Evolutionary conservation across 2,329 filamentous ascomycete genomes (phyloP).

Genomic region (Pyricularia sp.): DNA sequence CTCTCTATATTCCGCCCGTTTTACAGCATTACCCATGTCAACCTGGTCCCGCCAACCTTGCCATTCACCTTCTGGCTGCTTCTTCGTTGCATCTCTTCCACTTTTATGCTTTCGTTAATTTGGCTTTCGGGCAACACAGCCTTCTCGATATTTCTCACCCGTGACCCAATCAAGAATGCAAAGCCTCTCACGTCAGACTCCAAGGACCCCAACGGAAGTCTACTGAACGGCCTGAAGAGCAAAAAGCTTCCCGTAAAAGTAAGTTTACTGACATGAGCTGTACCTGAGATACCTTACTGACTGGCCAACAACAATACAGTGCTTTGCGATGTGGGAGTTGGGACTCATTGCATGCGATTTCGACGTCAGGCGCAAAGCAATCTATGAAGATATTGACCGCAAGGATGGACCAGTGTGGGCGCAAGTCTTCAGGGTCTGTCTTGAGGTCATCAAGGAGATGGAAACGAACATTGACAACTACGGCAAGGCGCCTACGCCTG

Average conservation of each 20-base stretch:
- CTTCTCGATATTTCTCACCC: constrained; percentile 72
- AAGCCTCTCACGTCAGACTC: constrained; percentile 75
- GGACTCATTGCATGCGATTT: constrained; percentile 69
- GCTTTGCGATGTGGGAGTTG: constrained; percentile 88
- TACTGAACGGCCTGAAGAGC: constrained; percentile 73
- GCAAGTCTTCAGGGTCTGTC: constrained; percentile 62
- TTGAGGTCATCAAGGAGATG: constrained; percentile 60
- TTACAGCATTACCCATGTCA: constrained; percentile 66
- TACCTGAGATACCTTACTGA: not conserved
- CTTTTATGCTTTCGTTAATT: constrained; percentile 57
- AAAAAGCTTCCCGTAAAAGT: constrained; percentile 69
- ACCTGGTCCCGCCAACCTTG: constrained; percentile 48
- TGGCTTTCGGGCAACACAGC: constrained; percentile 72
- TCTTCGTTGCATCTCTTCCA: constrained; percentile 48
- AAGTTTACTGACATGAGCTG: not conserved
- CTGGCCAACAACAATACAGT: constrained; percentile 29
- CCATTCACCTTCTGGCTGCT: constrained; percentile 47
- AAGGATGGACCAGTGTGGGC: constrained; percentile 72
- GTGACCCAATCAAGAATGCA: constrained; percentile 75
- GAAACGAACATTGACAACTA: constrained; percentile 56
- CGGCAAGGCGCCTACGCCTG: constrained; percentile 32
- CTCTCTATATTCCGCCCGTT: constrained; percentile 63
- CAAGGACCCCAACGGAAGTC: constrained; percentile 84
- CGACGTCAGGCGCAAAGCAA: constrained; percentile 64
- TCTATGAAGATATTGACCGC: constrained; percentile 83